Base-by-base conservation (phyloP, 73 alveolate genomes). In the Durusdinium trenchii region DNA sequence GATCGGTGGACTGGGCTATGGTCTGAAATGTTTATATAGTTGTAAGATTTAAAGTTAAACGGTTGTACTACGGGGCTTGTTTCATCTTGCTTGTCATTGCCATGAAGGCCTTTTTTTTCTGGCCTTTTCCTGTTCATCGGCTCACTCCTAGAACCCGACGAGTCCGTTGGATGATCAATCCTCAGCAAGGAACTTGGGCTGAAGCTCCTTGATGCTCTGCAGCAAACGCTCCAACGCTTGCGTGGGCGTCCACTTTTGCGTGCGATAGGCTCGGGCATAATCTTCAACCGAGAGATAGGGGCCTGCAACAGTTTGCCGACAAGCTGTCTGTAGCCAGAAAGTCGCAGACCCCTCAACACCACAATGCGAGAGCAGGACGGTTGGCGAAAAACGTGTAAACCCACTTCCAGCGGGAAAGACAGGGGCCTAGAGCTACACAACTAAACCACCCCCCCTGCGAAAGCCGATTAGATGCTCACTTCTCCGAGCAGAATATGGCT, bases 261-360 rank as follows among this genome's bases (percentile, higher is more conserved):
- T 20, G 54, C 87, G 81, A 38, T 91, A 91, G 42, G 97, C 97
- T 54, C 20, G n/a, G 35, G 97, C 97, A 28, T 57, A 91, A 57
- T 91, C 97, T 43, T 83, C 94, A 71, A 83, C 94, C 20, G 94
- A 35, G 76, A 51, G 51, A 38, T 50, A 83, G 50, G 75, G 94
- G 38, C 71, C 14, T 43, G 94, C 23, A 1, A 75, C 18, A 6
- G 71, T n/a, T n/a, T n/a, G n/a, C n/a, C n/a, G n/a, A n/a, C n/a
- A n/a, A n/a, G n/a, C n/a, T n/a, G n/a, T n/a, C n/a, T n/a, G n/a
- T n/a, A n/a, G n/a, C n/a, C n/a, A n/a, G n/a, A n/a, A n/a, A n/a
- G n/a, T n/a, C n/a, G n/a, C n/a, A n/a, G n/a, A n/a, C n/a, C n/a
- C n/a, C n/a, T n/a, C n/a, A n/a, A n/a, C n/a, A n/a, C n/a, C n/a